Evolutionary conservation across 208 protist genomes (phyloP).

Genomic region (Leptomonas pyrrhocoris): DNA sequence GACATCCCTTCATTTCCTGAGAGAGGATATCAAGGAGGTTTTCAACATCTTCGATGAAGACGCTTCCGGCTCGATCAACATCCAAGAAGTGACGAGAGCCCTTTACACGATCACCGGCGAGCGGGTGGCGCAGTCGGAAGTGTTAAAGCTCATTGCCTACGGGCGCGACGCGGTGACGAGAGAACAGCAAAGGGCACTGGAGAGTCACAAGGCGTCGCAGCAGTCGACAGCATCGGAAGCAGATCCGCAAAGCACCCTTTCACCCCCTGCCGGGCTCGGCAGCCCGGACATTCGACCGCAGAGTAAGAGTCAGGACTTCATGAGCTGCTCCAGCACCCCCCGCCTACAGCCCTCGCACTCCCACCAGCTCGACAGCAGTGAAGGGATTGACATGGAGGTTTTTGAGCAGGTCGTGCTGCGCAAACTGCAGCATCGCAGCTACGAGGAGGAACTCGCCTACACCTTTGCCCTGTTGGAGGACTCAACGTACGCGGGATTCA

Average conservation of each 20-base stretch:
- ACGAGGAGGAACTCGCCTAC: conserved; percentile 73
- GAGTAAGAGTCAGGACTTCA: background rate
- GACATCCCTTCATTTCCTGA: conserved; percentile 30
- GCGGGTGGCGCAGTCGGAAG: conserved; percentile 54
- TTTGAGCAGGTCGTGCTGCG: conserved; percentile 80
- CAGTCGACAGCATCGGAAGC: conserved; percentile 10
- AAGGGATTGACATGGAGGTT: conserved; percentile 62
- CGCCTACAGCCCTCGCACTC: conserved; percentile 17
- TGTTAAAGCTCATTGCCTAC: conserved; percentile 53
- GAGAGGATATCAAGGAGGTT: conserved; percentile 82
- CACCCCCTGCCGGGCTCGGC: background rate
- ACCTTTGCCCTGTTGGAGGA: conserved; percentile 82
- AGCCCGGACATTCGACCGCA: background rate
- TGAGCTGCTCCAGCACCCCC: background rate
- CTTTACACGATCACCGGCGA: conserved; percentile 82
- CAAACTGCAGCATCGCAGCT: conserved; percentile 64
- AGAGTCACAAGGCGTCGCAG: conserved; percentile 8
- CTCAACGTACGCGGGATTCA: conserved; percentile 74
- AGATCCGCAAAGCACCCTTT: background rate
- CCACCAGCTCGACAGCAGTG: conserved; percentile 39
- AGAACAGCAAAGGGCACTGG: conserved; percentile 30
- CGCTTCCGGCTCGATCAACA: conserved; percentile 65
- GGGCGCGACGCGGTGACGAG: conserved; percentile 44
- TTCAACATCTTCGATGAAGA: conserved; percentile 88
- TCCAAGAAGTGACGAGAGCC: conserved; percentile 63